Base-by-base conservation (phyloP, 192 early-diverging fungal genomes). In the Oehlia diaphana region DNA sequence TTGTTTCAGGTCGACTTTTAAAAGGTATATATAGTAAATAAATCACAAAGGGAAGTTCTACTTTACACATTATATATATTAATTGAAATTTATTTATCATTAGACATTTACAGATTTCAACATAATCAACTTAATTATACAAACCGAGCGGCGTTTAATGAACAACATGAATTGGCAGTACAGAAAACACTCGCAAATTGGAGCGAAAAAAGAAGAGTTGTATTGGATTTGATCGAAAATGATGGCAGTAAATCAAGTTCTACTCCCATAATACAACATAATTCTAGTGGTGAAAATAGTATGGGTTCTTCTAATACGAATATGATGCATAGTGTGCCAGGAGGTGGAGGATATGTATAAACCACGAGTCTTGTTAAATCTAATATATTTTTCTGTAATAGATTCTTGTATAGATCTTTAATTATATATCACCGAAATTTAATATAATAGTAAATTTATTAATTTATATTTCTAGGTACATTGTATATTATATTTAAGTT, bases 61-160 rank as follows among this genome's bases (percentile, higher is more conserved):
- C 9, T 47, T 47, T 12, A 47, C 44, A 53, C 6, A 49, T 26
- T 37, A 47, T n/a, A 31, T 37, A n/a, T 61, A 65, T 77, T 28
- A 35, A 63, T 64, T 4, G 39, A 44, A 64, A 19, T 42, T 42
- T 39, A 23, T 39, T 21, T n/a, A 35, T 77, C 49, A 14, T 61
- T 26, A 77, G 75, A 77, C 33, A 77, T 77, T 19, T 77, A 77
- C 44, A 58, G 16, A 26, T 31, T 31, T 23, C 75, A 65, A 77
- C 14, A 37, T 13, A 63, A 44, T 44, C 75, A 76, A 64, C 63
- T 9, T 7, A 31, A 47, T 53, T 76, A 77, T 47, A 39, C 75
- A 26, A 77, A 77, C 26, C 75, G 65, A 65, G 8, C 23, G 21
- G 19, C 35, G 28, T 31, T 37, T 44, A 77, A 77, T 77, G 35